Conservation (phyloP, 2,329 filamentous ascomycete genomes). For the Exophiala oligosperma region DNA sequence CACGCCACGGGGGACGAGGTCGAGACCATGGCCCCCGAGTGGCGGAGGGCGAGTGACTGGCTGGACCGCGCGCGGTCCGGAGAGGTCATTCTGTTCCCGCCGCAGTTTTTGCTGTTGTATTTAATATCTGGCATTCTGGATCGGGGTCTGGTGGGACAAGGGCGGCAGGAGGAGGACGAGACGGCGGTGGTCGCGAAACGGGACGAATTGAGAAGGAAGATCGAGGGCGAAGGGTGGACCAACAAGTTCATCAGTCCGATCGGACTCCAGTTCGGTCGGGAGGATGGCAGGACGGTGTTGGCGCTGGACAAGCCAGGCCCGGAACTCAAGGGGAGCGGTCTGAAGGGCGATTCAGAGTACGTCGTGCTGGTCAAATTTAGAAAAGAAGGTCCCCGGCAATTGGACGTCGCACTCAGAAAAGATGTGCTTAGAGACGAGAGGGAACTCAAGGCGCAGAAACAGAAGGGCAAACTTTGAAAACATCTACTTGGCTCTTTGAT, state of each 20-base stretch:
- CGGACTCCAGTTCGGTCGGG: conserved; percentile 35
- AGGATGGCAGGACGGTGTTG: conserved; percentile 54
- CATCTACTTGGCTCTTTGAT: not conserved
- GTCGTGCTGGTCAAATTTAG: conserved; percentile 59
- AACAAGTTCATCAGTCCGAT: conserved; percentile 49
- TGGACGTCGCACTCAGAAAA: conserved; percentile 52
- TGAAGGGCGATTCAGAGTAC: conserved; percentile 54
- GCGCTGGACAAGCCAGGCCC: conserved; percentile 55
- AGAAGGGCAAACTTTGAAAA: not conserved
- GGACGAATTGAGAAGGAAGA: conserved; percentile 47
- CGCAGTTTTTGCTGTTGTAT: conserved; percentile 68
- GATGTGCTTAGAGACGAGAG: conserved; percentile 46
- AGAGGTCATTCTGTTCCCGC: conserved; percentile 83
- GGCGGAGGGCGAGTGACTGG: conserved; percentile 71
- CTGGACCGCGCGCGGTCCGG: conserved; percentile 62
- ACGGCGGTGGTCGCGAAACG: conserved; percentile 37
- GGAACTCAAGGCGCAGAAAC: conserved; percentile 20
- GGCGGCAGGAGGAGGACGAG: conserved; percentile 6
- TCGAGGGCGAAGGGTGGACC: conserved; percentile 45
- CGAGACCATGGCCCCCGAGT: conserved; percentile 74
- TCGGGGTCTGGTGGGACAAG: conserved; percentile 2
- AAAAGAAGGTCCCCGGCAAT: conserved; percentile 56
- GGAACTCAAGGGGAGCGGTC: conserved; percentile 52
- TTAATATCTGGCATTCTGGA: conserved; percentile 53
- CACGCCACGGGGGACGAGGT: conserved; percentile 67